Percentiles rank a stretch among this genome's conserved stretches.
Evolutionary conservation across 1,284 basidiomycete genomes (phyloP).

Genomic region (Ganoderma sinense): DNA sequence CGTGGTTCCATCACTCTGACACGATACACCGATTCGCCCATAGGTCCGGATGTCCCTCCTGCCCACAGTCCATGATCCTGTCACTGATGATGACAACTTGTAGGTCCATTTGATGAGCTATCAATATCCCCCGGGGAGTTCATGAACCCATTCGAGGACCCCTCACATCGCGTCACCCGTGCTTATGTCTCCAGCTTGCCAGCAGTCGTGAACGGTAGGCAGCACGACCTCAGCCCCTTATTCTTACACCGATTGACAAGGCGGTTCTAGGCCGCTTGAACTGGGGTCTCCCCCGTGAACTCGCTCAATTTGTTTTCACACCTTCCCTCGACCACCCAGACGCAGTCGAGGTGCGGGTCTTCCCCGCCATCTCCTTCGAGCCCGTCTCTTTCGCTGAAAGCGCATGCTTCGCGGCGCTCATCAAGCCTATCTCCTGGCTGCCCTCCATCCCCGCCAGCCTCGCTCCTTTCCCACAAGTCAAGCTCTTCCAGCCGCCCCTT

Average conservation of each 20-base stretch:
- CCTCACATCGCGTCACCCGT: slow-evolving; percentile 26
- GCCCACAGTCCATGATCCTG: no score
- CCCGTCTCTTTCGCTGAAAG: slow-evolving; percentile 19
- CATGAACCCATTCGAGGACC: slow-evolving; percentile 24
- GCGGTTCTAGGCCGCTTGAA: slow-evolving; percentile 22
- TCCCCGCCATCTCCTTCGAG: slow-evolving; percentile 25
- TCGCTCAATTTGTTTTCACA: slow-evolving; percentile 27
- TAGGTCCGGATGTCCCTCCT: slow-evolving; percentile 12
- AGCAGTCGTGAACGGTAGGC: slow-evolving; percentile 24
- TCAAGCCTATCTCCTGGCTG: slow-evolving; percentile 28
- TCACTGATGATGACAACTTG: background rate
- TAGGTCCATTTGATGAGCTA: slow-evolving; percentile 28
- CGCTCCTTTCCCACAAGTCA: slow-evolving; percentile 19
- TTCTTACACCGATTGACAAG: background rate
- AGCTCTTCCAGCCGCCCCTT: slow-evolving; percentile 28
- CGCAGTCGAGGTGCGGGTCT: slow-evolving; percentile 29
- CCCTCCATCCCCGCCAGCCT: slow-evolving; percentile 26
- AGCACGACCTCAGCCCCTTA: no score
- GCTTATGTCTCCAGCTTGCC: slow-evolving; percentile 24
- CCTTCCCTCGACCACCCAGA: slow-evolving; percentile 25
- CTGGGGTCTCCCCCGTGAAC: slow-evolving; percentile 30
- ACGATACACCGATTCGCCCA: slow-evolving; percentile 24
- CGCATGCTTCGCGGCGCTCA: slow-evolving; percentile 28
- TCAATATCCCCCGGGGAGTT: slow-evolving; percentile 29
- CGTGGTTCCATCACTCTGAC: slow-evolving; percentile 23